Evolutionary conservation across 148 eudicot species (phyloP), one percentile per base, ranked within the genome.

Genomic region (Mesembryanthemum crystallinum): DNA sequence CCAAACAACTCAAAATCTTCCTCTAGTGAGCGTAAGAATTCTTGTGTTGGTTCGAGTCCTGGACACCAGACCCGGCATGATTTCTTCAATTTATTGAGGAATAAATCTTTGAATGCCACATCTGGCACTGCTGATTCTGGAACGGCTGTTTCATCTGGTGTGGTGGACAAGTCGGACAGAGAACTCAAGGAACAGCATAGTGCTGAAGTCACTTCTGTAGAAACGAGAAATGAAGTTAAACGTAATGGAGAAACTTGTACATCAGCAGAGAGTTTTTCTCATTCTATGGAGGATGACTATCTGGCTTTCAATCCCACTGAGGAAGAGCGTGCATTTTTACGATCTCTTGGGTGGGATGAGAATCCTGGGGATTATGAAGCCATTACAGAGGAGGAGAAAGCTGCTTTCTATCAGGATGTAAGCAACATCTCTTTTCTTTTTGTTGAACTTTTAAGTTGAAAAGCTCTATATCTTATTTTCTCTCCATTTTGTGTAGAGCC

Each of bases 261-360:
- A 45, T 45, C 69, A 45, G 29, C 64, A 18, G 71, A 82, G 55
- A 76, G 71, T n/a, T 68, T 67, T 64, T 39, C 78, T 62, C 81
- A 82, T 42, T 73, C 73, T 23, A 81, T 71, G 72, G 87, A 88
- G 73, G 79, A 77, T 64, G 83, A 71, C 61, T 62, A 83, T 67
- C 87, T 84, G 69, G 72, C 80, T 43, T 64, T 82, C 71, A 75
- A 80, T 79, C 84, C 88, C 0, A 84, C 79, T 64, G 97, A 88
- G 81, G 95, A 92, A 78, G 98, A 92, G 85, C 88, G 81, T 74
- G 85, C 86, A 13, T 92, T 94, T 76, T 89, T 94, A 69, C 93
- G 88, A 74, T 87, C 92, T 74, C 89, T 92, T 82, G 98, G 98
- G 68, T 94, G 98, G 98, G 91, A 89, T 67, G 93, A 90, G 77